These are phyloP conservation scores for Leonotis leonurus DNA, from an alignment of 257 asterid species.

Conservation along the genomic window DNA sequence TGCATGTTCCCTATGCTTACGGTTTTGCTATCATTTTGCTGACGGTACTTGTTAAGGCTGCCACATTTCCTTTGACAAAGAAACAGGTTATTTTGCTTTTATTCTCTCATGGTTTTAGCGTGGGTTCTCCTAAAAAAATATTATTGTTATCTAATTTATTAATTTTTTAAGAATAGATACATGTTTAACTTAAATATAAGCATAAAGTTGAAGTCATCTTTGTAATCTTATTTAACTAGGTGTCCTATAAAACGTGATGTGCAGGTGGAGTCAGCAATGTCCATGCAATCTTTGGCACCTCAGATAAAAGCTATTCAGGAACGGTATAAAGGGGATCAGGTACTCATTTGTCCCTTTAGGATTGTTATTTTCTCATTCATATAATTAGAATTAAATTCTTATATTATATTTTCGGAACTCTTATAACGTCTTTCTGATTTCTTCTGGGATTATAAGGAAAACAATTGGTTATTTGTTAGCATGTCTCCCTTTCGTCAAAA, in stretches of 20 bases:
- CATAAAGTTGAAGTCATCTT: background rate
- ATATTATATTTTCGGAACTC: background rate
- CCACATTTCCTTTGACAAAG: slow-evolving; percentile 87
- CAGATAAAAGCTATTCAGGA: slow-evolving; percentile 98
- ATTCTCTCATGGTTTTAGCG: background rate
- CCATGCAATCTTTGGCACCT: slow-evolving; percentile 92
- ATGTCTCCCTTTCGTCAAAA: background rate
- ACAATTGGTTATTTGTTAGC: background rate
- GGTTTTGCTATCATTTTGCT: slow-evolving; percentile 95
- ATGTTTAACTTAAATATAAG: background rate
- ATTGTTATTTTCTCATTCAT: background rate
- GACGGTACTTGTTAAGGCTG: slow-evolving; percentile 86
- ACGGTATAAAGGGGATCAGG: slow-evolving; percentile 97
- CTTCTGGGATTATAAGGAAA: background rate
- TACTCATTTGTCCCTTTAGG: slow-evolving; percentile 27
- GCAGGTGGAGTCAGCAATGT: slow-evolving; percentile 97
- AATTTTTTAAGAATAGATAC: background rate
- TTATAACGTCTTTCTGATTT: background rate
- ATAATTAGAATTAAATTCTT: background rate
- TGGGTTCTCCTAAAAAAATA: background rate
- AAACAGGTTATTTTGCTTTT: slow-evolving; percentile 61
- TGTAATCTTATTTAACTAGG: slow-evolving; percentile 5
- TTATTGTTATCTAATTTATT: background rate
- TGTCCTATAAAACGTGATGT: slow-evolving; percentile 13
- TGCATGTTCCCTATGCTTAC: slow-evolving; percentile 86